Evolutionary conservation across 2,329 filamentous ascomycete genomes (phyloP).

Genomic region (Capronia americana): DNA sequence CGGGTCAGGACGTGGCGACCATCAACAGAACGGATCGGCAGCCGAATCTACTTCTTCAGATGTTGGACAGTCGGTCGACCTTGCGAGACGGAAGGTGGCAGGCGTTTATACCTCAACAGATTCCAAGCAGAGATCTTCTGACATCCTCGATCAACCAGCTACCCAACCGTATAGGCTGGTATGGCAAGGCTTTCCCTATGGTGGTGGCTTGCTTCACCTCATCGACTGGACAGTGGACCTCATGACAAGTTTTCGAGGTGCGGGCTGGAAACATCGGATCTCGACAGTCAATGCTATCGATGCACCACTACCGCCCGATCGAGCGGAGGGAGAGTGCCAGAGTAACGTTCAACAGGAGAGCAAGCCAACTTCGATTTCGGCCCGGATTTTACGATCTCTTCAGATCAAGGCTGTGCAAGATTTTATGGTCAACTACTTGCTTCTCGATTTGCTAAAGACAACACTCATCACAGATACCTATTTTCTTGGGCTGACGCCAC

Average conservation of each 20-base stretch:
- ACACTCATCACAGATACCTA: constrained; percentile 78
- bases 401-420: constrained; percentile 28
- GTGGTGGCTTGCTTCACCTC: constrained; percentile 61
- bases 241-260: constrained; percentile 64
- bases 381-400: constrained; percentile 21
- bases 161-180: constrained; percentile 30
- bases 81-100: constrained; percentile 21
- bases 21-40: constrained; percentile 13
- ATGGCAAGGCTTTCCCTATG: constrained; percentile 44
- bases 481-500: constrained; percentile 67
- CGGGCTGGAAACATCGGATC: constrained; percentile 66
- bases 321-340: constrained; percentile 38
- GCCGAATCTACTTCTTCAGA: neutral
- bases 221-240: constrained; percentile 65
- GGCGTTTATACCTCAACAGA: constrained; percentile 18
- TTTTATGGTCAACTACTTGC: constrained; percentile 66
- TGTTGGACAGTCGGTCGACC: neutral
- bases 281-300: constrained; percentile 52
- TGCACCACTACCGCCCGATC: constrained; percentile 40
- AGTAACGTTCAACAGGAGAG: constrained; percentile 17
- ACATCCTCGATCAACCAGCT: constrained; percentile 10
- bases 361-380: constrained; percentile 29
- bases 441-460: constrained; percentile 73
- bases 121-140: constrained; percentile 17
- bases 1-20: constrained; percentile 24